phyloP scores from a whole-genome alignment of 495 filamentous ascomycete species.

The Melanomma pulvis-pyrius region DNA sequence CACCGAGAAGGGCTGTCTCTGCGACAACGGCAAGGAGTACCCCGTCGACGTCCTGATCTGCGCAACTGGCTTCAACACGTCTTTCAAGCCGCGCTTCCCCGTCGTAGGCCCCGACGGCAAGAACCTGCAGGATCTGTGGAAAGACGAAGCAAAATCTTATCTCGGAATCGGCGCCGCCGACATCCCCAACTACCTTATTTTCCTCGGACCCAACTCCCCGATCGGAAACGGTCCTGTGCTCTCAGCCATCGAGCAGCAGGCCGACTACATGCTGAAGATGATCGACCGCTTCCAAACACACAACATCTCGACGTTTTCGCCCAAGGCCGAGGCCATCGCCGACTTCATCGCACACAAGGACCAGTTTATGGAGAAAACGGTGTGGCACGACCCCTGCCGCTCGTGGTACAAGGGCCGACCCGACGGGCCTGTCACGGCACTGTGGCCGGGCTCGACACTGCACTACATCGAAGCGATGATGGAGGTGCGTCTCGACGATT shows the following conservation, averaged over 20 bases:
- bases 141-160: slow-evolving; percentile 34
- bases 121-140: slow-evolving; percentile 40
- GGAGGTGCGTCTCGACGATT: slow-evolving; percentile 55
- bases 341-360: slow-evolving; percentile 54
- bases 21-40: slow-evolving; percentile 39
- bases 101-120: slow-evolving; percentile 47
- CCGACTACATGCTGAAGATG: slow-evolving; percentile 58
- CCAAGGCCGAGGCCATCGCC: slow-evolving; percentile 48
- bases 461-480: slow-evolving; percentile 57
- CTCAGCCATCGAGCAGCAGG: slow-evolving; percentile 48
- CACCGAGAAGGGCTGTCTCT: slow-evolving; percentile 35
- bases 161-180: slow-evolving; percentile 38
- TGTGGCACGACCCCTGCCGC: slow-evolving; percentile 54
- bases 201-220: slow-evolving; percentile 50
- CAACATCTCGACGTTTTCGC: slow-evolving; percentile 42
- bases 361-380: slow-evolving; percentile 52
- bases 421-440: slow-evolving; percentile 41
- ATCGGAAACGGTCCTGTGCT: slow-evolving; percentile 48
- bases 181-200: slow-evolving; percentile 43
- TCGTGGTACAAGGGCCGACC: slow-evolving; percentile 59
- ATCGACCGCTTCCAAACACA: slow-evolving; percentile 49
- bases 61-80: slow-evolving; percentile 58
- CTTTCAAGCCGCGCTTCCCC: slow-evolving; percentile 54
- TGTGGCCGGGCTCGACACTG: slow-evolving; percentile 46
- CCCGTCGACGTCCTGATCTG: slow-evolving; percentile 47